Evolutionary conservation across 495 filamentous ascomycete species (phyloP), one percentile per base, ranked within the genome.

Genomic region (Tetracladium marchalianum): DNA sequence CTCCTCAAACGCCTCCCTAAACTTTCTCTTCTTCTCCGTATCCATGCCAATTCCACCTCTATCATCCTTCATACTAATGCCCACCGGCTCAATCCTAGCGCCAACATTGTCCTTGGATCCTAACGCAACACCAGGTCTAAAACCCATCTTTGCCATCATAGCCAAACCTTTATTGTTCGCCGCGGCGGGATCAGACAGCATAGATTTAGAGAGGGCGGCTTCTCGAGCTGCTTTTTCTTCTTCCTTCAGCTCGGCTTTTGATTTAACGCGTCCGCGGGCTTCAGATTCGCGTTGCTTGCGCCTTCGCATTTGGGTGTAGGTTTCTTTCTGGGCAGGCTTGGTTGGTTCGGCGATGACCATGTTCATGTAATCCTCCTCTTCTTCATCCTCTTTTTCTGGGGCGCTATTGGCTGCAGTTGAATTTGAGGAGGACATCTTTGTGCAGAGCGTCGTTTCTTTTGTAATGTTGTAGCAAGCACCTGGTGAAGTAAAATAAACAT

Each of bases 61-160:
- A 52, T 82, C 84, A 32, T 90, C 84, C 58, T 93, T 94, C 51
- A 90, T 65, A 13, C 66, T 60, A 2, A 93, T 62, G 11, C 8
- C 73, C 64, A 13, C 51, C 27, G 8, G 62, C 47, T 55, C 54
- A 44, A 11, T 50, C 48, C 44, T 42, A 12, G 19, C 52, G 33
- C 43, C 54, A 11, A 41, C 42, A 31, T 50, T 58, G 19, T 58
- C 62, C 44, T 49, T 52, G 53, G 81, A 82, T 0, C 92, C 87
- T 3, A 95, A 71, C 0, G 76, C 72, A 41, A 78, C 77, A 11
- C 84, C 84, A 9, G 76, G 66, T 50, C 77, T 83, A 65, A 90
- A 98, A 6, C 92, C 92, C 69, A 98, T 82, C 62, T 83, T 88
- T n/a, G 85, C 80, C 90, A 98, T 92, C 88, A 98, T 95, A 47